Conservation (phyloP, 371 early-diverging fungal genomes). For the Encephalitozoon cuniculi region DNA sequence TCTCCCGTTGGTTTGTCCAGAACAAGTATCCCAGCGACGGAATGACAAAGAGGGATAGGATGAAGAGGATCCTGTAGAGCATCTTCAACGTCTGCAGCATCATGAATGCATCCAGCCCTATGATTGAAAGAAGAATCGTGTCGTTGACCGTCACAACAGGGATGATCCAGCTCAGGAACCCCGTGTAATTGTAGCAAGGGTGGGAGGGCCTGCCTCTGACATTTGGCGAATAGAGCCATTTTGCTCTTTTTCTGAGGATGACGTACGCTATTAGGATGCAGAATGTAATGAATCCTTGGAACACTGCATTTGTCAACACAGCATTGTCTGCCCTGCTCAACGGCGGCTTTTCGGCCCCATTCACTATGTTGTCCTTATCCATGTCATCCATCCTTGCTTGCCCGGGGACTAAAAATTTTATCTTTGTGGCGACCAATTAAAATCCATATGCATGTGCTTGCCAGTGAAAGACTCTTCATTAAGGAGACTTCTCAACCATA, state of each 20-base stretch:
- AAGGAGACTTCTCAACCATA: background rate
- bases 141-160: constrained; percentile 55
- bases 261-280: constrained; percentile 46
- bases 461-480: background rate
- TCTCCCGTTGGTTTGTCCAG: constrained; percentile 9
- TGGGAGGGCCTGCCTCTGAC: constrained; percentile 48
- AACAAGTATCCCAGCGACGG: constrained; percentile 51
- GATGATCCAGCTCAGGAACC: constrained; percentile 56
- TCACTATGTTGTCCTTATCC: background rate
- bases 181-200: constrained; percentile 54
- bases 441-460: background rate
- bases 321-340: constrained; percentile 39
- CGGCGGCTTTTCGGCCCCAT: background rate
- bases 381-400: background rate
- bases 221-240: constrained; percentile 60
- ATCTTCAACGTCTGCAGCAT: constrained; percentile 60
- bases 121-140: constrained; percentile 48
- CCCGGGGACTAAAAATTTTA: constrained; percentile 14
- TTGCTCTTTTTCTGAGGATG: constrained; percentile 48
- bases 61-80: constrained; percentile 51
- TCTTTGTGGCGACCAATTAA: background rate
- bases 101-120: constrained; percentile 62
- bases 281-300: constrained; percentile 35
- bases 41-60: constrained; percentile 42
- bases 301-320: constrained; percentile 45